A percentile compares a stretch with the other conserved stretches of the same genome.
phyloP scores from a whole-genome alignment of 768 basidiomycete genomes.

The Trichaptum fuscoviolaceum region DNA sequence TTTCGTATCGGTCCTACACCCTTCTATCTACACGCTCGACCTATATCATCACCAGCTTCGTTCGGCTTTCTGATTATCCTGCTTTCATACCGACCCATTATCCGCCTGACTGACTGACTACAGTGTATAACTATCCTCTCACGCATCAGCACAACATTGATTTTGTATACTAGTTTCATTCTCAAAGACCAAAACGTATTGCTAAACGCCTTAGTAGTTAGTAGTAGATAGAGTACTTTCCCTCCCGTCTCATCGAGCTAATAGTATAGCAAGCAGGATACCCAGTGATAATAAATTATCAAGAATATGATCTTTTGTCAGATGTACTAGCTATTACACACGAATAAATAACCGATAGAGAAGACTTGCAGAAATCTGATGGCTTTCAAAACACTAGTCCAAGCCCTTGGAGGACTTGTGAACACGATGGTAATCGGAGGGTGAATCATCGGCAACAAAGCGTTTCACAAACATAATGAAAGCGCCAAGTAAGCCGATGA shows the following conservation, averaged over 20 bases:
- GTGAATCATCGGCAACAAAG: neutral
- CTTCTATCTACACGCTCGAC: neutral
- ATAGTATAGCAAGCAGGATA: constrained; percentile 1
- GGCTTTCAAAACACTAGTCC: neutral
- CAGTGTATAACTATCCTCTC: neutral
- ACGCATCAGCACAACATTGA: neutral
- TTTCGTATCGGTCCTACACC: neutral
- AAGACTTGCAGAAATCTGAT: neutral
- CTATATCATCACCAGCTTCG: neutral
- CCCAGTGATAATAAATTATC: neutral
- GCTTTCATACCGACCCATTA: neutral
- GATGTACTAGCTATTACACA: neutral
- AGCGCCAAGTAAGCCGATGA: constrained; percentile 1
- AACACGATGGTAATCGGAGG: neutral
- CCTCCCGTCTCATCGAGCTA: neutral
- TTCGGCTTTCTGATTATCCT: neutral
- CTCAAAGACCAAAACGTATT: neutral
- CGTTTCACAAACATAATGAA: neutral
- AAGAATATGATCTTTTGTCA: neutral
- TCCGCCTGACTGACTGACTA: neutral
- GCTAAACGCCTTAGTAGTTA: neutral
- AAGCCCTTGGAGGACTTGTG: neutral
- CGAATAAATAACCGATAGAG: neutral
- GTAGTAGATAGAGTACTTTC: neutral
- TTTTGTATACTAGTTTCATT: neutral